Conservation (phyloP, 805 yeast species). For the Yarrowia sp. region DNA sequence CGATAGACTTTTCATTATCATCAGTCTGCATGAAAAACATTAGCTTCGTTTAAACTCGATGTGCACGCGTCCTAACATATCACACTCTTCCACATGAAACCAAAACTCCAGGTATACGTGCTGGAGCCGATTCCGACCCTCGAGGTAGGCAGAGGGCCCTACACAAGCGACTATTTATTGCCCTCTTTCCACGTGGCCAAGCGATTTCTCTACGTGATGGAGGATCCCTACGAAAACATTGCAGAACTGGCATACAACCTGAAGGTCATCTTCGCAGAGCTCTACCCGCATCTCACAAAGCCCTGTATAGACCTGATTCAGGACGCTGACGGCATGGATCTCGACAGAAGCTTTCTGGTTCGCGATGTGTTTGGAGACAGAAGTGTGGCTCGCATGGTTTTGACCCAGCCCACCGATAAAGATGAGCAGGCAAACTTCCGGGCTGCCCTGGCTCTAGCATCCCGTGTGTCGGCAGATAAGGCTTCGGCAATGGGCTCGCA, state of each 20-base stretch:
- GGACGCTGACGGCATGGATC: neutral
- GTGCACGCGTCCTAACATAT: neutral
- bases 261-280: neutral
- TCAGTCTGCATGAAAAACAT: neutral
- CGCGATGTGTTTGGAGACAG: neutral
- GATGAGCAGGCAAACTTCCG: neutral
- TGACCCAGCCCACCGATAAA: neutral
- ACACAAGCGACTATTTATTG: neutral
- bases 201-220: neutral
- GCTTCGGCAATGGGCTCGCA: neutral
- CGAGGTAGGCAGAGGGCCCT: neutral
- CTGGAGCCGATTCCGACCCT: conserved; percentile 5
- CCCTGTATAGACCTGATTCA: neutral
- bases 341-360: neutral
- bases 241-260: neutral
- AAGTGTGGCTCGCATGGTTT: neutral
- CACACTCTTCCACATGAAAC: neutral
- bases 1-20: too few relatives aligned
- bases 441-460: neutral
- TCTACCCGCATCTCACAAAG: neutral
- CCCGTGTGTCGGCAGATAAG: neutral
- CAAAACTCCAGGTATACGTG: neutral
- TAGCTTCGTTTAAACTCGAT: neutral
- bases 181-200: neutral
- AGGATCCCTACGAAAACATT: neutral